phyloP scores from a whole-genome alignment of 2,329 filamentous ascomycete genomes.

The Trichoderma sp. region DNA sequence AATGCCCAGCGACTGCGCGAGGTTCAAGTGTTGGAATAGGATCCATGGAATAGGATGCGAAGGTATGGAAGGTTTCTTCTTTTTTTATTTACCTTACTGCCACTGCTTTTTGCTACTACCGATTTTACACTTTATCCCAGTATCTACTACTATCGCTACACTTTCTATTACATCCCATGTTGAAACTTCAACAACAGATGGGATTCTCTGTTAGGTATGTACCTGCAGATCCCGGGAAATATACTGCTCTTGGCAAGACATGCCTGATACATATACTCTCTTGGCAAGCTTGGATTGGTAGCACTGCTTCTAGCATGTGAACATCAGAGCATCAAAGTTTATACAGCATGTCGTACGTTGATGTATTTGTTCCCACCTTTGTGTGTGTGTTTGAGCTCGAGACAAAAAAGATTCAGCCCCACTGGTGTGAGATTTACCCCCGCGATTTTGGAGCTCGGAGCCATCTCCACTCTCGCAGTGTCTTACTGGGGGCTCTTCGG shows the following conservation, averaged over 20 bases:
- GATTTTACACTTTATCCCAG: too few species aligned
- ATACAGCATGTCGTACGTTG: background rate
- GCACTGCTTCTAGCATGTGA: background rate
- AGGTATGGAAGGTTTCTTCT: background rate
- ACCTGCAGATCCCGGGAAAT: background rate
- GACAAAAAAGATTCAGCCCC: background rate
- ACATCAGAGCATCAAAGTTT: background rate
- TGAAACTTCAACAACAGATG: background rate
- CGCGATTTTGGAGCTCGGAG: constrained; percentile 3
- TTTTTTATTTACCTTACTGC: background rate
- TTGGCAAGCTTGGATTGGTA: background rate
- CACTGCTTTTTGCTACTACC: too few species aligned
- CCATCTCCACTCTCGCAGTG: background rate
- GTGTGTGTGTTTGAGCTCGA: background rate
- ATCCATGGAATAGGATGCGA: background rate
- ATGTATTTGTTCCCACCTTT: background rate
- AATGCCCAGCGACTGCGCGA: too few species aligned
- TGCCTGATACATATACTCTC: background rate
- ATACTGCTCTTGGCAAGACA: background rate
- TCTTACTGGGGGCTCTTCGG: background rate
- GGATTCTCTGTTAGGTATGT: background rate
- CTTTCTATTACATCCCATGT: background rate
- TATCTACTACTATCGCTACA: background rate
- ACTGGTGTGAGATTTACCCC: constrained; percentile 11
- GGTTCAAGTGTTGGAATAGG: background rate